Evolutionary conservation across 2,329 filamentous ascomycete genomes (phyloP), one percentile per base, ranked within the genome.

Genomic region (Aspergillus clavatus): DNA sequence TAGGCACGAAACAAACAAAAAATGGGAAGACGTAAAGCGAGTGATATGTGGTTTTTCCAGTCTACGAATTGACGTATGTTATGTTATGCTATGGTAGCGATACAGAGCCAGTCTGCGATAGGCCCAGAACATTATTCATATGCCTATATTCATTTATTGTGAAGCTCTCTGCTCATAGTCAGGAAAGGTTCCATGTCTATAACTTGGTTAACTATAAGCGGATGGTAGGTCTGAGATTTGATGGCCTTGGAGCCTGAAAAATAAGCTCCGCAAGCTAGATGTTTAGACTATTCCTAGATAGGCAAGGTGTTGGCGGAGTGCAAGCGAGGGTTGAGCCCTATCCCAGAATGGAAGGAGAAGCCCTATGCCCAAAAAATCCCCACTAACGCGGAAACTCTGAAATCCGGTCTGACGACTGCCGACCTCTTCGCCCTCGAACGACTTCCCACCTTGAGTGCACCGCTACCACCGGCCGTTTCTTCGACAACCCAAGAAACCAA

Each of bases 301-400:
- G 52, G 60, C 11, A 55, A 53, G 48, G 60, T 48, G 55, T 47
- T 48, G 27, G 49, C 35, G 42, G 33, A 45, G 36, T 48, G 43
- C 61, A 66, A 68, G 58, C 65, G 61, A 70, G 63, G 61, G 62
- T 60, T 63, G 63, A 69, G 61, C 66, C 68, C 67, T 69, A 61
- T 48, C 61, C 60, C 53, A 57, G 61, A 65, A 56, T 42, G 60
- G 62, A 48, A 60, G 48, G 43, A 37, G 45, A 55, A 62, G 49
- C 62, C 62, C 61, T 63, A 63, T 50, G 50, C 44, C 48, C 55
- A 55, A 61, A 59, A 63, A 60, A 57, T 59, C 65, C 66, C 67
- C 68, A 70, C 68, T 68, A 66, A 66, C 55, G 57, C 55, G 53
- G 55, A 53, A 52, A 52, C 53, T 61, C 54, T 61, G 54, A 62